Evolutionary conservation across 257 asterid genomes (phyloP), one percentile per base, ranked within the genome.

Genomic region (Scutellaria minor): DNA sequence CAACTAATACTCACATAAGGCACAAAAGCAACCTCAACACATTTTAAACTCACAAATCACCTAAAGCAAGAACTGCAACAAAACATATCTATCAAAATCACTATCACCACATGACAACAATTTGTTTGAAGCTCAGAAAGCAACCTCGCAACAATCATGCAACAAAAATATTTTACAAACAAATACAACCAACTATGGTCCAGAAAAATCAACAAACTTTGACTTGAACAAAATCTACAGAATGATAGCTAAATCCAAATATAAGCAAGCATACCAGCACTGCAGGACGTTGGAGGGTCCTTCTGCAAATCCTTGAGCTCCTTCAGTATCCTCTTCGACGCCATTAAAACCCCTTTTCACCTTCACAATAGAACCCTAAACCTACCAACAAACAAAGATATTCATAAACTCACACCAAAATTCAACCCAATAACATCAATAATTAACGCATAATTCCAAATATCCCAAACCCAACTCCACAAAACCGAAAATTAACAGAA

Each of bases 261-360:
- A 27, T 9, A 14, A 42, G 20, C 50, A 51, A 18, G 52, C 74
- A 69, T 64, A 82, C 86, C 86, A 9, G 86, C 86, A 53, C 86
- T 82, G 83, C 86, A 82, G n/a, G 86, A 82, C n/a, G 86, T 82
- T 14, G 86, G 86, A 59, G 86, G 86, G 12, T 82, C 86, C 77
- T 79, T 76, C 75, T 82, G 86, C 72, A 82, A 77, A 82, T 82
- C 86, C 86, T 82, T 82, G 67, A 82, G 81, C 78, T 82, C 86
- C 62, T 78, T 80, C 81, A 80, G 48, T 27, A 83, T 83, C 78
- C 87, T 74, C 70, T 80, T 83, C 47, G 88, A 80, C 57, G 85
- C 85, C 84, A 80, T 80, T 27, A 56, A 64, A 72, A 41, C 4
- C 64, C 72, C 71, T 39, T 58, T 2, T 41, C 18, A 58, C 77